Evolutionary conservation across 2,329 filamentous ascomycete species (phyloP).

Genomic region (Ascocoryne sarcoides): DNA sequence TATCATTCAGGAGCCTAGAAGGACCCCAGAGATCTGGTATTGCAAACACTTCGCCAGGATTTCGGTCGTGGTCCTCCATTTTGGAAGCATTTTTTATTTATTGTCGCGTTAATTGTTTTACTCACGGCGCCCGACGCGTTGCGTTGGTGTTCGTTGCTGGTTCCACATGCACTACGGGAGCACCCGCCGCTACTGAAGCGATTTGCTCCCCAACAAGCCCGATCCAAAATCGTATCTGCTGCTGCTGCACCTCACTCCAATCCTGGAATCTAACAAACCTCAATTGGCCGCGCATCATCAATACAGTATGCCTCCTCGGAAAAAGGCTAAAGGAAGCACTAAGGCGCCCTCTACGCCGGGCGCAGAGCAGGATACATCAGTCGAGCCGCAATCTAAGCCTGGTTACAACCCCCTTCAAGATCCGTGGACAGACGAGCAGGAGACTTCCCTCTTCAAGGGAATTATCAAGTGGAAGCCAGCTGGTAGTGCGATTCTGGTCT

Average conservation of each 20-base stretch:
- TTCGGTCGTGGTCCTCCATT: constrained; percentile 31
- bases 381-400: constrained; percentile 29
- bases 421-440: constrained; percentile 92
- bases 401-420: constrained; percentile 49
- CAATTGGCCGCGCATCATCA: not conserved
- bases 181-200: no score
- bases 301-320: constrained; percentile 57
- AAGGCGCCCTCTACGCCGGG: constrained; percentile 47
- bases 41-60: constrained; percentile 48
- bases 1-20: constrained; percentile 37
- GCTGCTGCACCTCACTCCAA: no score
- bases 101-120: constrained; percentile 10
- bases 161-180: no score
- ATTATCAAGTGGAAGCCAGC: constrained; percentile 96
- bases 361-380: constrained; percentile 43
- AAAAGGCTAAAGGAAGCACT: constrained; percentile 50
- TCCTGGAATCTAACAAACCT: constrained; percentile 1
- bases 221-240: no score
- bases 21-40: constrained; percentile 52
- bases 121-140: no score
- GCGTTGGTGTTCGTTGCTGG: no score
- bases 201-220: no score
- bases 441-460: constrained; percentile 84
- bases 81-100: constrained; percentile 10
- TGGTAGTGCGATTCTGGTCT: constrained; percentile 40